Conservation (phyloP, 345 rosid species). For the Eucalyptus melliodora region DNA sequence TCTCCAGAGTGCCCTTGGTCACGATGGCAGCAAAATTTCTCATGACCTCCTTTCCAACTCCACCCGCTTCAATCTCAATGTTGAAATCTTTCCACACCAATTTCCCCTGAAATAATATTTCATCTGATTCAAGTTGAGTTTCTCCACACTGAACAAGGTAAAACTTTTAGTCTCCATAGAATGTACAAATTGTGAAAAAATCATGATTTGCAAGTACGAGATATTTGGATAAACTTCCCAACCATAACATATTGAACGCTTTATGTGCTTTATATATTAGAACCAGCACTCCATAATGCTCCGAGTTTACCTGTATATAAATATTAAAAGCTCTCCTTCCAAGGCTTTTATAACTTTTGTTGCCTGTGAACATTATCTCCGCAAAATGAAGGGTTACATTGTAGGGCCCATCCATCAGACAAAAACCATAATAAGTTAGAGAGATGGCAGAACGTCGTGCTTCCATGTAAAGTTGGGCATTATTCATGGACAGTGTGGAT, state of each 20-base stretch:
- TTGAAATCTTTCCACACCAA: conserved; percentile 5
- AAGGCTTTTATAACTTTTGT: conserved; percentile 13
- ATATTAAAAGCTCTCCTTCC: not conserved
- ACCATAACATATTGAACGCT: not conserved
- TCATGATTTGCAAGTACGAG: not conserved
- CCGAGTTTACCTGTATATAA: not conserved
- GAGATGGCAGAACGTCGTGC: too few species aligned
- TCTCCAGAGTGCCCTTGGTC: not conserved
- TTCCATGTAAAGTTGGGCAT: too few species aligned
- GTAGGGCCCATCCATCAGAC: conserved; percentile 30
- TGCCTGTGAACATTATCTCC: conserved; percentile 35
- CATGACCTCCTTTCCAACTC: not conserved
- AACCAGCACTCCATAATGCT: not conserved
- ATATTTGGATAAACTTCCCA: not conserved
- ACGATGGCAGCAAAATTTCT: not conserved
- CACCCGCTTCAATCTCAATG: conserved; percentile 1
- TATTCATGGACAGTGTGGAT: too few species aligned
- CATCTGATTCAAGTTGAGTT: not conserved
- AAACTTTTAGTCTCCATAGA: not conserved
- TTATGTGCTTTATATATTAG: not conserved
- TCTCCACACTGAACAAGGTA: not conserved
- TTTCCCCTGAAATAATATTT: not conserved
- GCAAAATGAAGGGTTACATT: conserved; percentile 67
- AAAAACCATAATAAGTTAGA: conserved; percentile 32
- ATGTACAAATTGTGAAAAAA: not conserved